Conservation (phyloP, 257 asterid species). For the Anisodus acutangulus region DNA sequence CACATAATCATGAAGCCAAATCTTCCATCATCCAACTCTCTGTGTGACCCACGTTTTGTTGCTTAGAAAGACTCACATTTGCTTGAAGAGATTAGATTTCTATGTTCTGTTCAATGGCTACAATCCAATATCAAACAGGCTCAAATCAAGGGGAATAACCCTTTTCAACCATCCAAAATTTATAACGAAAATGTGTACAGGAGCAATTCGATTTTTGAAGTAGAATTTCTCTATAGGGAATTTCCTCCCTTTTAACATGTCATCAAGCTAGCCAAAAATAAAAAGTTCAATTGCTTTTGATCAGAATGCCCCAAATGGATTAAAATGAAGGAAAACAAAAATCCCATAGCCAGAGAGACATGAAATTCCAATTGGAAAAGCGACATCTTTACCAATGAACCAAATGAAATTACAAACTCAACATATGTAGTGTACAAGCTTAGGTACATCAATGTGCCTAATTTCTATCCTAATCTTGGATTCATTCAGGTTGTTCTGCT, state of each 20-base stretch:
- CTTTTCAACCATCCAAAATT: background rate
- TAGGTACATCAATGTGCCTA: slow-evolving; percentile 44
- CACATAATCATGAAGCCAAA: background rate
- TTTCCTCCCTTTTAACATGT: background rate
- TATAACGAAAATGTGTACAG: background rate
- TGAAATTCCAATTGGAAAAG: slow-evolving; percentile 1
- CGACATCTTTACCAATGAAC: background rate
- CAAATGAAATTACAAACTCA: slow-evolving; percentile 38
- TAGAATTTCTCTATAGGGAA: background rate
- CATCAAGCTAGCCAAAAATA: background rate
- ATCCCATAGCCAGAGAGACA: background rate
- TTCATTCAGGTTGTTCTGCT: slow-evolving; percentile 41
- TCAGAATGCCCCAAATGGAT: background rate
- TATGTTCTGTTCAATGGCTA: slow-evolving; percentile 10
- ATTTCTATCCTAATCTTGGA: slow-evolving; percentile 38
- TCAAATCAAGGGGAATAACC: background rate
- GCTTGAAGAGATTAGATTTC: background rate
- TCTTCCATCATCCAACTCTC: background rate
- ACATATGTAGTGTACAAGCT: slow-evolving; percentile 41
- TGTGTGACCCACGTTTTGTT: slow-evolving; percentile 15
- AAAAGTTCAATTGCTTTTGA: background rate
- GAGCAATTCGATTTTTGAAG: background rate
- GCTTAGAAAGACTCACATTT: slow-evolving; percentile 11
- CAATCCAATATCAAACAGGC: slow-evolving; percentile 12
- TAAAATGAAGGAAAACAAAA: background rate